These are phyloP conservation scores for Nannochloropsis gaditana DNA, from an alignment of 108 stramenopile genomes.

Conservation along the genomic window DNA sequence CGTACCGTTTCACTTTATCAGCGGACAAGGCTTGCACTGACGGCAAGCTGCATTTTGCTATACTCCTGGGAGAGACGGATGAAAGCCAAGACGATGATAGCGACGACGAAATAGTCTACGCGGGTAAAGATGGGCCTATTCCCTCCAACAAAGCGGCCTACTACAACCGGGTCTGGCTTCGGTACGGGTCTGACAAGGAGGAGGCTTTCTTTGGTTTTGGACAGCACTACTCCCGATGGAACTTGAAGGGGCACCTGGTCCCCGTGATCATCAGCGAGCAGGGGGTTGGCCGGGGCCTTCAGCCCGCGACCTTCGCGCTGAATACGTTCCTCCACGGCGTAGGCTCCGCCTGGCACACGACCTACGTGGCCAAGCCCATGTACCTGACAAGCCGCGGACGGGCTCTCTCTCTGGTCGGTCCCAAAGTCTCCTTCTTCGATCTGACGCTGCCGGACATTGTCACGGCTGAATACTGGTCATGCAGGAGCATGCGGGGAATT, in stretches of 20 bases:
- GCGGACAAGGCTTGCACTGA: neutral
- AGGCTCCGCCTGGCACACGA: constrained; percentile 28
- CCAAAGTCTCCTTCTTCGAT: constrained; percentile 53
- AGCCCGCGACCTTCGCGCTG: constrained; percentile 4
- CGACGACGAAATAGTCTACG: constrained; percentile 13
- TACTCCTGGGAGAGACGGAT: neutral
- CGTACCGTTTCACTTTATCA: neutral
- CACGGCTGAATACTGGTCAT: constrained; percentile 35
- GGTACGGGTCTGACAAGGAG: neutral
- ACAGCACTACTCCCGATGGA: constrained; percentile 34
- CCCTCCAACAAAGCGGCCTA: neutral
- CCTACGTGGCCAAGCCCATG: constrained; percentile 52
- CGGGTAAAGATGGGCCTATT: neutral
- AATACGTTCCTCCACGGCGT: constrained; percentile 20
- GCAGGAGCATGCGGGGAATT: constrained; percentile 41
- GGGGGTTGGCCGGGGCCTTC: constrained; percentile 21
- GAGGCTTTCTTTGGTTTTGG: constrained; percentile 59
- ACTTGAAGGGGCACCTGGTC: constrained; percentile 50
- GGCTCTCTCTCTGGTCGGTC: constrained; percentile 45
- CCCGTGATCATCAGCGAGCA: constrained; percentile 38
- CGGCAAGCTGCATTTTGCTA: neutral
- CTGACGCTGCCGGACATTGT: constrained; percentile 22
- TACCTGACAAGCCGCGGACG: constrained; percentile 47
- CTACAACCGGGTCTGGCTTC: constrained; percentile 3
- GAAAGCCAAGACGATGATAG: neutral